Base-by-base conservation (phyloP, 2,329 filamentous ascomycete species). In the Fusarium heterosporum region DNA sequence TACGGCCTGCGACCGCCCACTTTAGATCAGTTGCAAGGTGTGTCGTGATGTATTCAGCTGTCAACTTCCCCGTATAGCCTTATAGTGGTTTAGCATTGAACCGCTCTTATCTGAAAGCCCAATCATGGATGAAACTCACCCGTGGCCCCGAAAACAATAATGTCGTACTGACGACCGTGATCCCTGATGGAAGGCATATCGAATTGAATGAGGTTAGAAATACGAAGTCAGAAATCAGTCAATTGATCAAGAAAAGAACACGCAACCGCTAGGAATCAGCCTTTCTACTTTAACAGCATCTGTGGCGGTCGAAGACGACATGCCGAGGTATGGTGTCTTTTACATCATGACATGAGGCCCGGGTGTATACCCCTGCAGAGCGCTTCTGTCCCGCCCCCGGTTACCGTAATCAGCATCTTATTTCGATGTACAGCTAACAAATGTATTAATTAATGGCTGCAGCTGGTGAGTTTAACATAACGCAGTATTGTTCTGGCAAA, bases 1-100 rank as follows among this genome's bases (percentile, higher is more conserved):
- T 94, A 26, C 94, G 90, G 29, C 94, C 94, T 43, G 93, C 92
- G 55, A 97, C 83, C 14, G 93, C 94, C 94, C 94, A 97, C 81
- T 88, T 93, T 64, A 97, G 78, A 75, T 93, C 87, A 17, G 90
- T 92, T 0, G 93, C 91, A 1, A 93, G 82, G 67, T 87, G 80
- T 14, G 84, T 84, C 51, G 88, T 84, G 72, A 97, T 90, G 77
- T 96, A 88, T 76, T 96, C 89, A 28, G 90, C 89, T 4, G 89
- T 89, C 69, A 91, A 84, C 68, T 87, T 89, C 38, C 94, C 94
- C 0, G 94, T 97, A 78, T 96, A 97, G 28, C 94, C 94, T 75
- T 47, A n/a, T 36, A 28, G 55, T 49, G 26, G 32, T 53, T 69
- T 49, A 73, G 60, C 29, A 28, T 49, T 36, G 30, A 9, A n/a